Percentiles rank a stretch among this genome's conserved stretches.
These are phyloP conservation scores for Daldinia decipiens DNA, from an alignment of 495 filamentous ascomycete species.

Conservation along the genomic window DNA sequence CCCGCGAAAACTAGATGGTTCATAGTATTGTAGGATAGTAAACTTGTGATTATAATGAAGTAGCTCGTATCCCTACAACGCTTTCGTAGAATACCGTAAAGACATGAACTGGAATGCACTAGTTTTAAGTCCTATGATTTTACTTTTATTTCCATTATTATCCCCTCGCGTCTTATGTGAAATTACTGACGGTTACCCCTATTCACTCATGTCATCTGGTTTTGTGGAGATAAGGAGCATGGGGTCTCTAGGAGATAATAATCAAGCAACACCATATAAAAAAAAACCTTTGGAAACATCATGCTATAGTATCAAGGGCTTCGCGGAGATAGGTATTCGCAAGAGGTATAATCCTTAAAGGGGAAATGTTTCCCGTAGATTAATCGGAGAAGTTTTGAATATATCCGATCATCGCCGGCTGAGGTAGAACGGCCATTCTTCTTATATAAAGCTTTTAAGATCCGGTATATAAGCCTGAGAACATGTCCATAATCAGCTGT, in stretches of 20 bases:
- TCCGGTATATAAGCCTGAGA: neutral
- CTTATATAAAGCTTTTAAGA: conserved; percentile 7
- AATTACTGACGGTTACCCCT: neutral
- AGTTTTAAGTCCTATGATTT: too few relatives aligned
- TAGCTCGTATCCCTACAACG: too few relatives aligned
- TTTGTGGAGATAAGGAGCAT: neutral
- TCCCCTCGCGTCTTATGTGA: too few relatives aligned
- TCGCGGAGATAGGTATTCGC: neutral
- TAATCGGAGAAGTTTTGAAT: conserved; percentile 16
- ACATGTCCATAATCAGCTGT: neutral
- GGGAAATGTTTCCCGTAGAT: neutral
- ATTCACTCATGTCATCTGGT: neutral
- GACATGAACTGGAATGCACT: too few relatives aligned
- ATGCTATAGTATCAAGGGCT: neutral
- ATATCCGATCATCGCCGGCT: conserved; percentile 27
- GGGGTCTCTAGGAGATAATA: neutral
- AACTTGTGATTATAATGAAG: too few relatives aligned
- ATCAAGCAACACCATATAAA: neutral
- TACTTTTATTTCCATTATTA: too few relatives aligned
- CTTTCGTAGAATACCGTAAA: too few relatives aligned
- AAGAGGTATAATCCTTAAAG: neutral
- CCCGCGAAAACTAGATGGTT: too few relatives aligned
- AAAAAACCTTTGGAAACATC: neutral
- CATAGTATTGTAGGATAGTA: too few relatives aligned
- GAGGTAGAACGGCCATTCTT: neutral